phyloP scores from a whole-genome alignment of 2,329 filamentous ascomycete genomes.

The Sarocladiaceae sp. region DNA sequence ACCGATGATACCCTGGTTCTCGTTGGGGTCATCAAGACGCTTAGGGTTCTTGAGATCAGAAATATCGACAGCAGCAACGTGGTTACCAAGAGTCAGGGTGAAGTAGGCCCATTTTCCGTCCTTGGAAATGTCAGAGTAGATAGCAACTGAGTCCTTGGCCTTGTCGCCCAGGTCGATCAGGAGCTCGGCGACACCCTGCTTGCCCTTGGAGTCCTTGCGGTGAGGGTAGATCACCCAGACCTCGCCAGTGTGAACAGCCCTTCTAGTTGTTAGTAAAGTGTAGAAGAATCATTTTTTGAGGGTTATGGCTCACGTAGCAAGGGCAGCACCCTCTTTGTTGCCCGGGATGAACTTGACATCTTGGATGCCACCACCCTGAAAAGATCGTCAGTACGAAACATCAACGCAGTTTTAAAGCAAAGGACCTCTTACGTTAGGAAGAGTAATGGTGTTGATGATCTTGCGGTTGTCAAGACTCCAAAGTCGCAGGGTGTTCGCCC shows the following conservation, averaged over 20 bases:
- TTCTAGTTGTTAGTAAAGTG: constrained; percentile 9
- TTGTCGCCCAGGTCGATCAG: constrained; percentile 52
- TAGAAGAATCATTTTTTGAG: not conserved
- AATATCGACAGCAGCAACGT: constrained; percentile 54
- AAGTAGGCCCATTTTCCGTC: constrained; percentile 54
- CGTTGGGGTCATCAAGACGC: constrained; percentile 54
- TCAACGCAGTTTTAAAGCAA: not conserved
- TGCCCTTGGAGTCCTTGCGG: constrained; percentile 46
- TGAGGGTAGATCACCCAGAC: constrained; percentile 62
- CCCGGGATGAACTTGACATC: constrained; percentile 61
- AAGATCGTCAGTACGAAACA: not conserved
- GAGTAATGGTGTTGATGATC: constrained; percentile 53
- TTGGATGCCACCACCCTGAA: constrained; percentile 51
- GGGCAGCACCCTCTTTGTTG: constrained; percentile 49
- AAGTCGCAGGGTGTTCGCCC: constrained; percentile 51
- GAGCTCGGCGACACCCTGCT: constrained; percentile 50
- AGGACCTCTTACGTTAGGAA: constrained; percentile 40
- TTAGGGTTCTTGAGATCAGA: constrained; percentile 53
- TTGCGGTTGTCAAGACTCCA: constrained; percentile 48
- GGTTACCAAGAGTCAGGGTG: constrained; percentile 54
- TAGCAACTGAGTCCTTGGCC: constrained; percentile 49
- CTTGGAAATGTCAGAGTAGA: constrained; percentile 53
- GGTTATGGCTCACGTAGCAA: constrained; percentile 38
- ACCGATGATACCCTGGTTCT: constrained; percentile 49
- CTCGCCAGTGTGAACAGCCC: constrained; percentile 50